These are phyloP conservation scores for Penicillium freii DNA, from an alignment of 2,329 filamentous ascomycete genomes.

Conservation along the genomic window DNA sequence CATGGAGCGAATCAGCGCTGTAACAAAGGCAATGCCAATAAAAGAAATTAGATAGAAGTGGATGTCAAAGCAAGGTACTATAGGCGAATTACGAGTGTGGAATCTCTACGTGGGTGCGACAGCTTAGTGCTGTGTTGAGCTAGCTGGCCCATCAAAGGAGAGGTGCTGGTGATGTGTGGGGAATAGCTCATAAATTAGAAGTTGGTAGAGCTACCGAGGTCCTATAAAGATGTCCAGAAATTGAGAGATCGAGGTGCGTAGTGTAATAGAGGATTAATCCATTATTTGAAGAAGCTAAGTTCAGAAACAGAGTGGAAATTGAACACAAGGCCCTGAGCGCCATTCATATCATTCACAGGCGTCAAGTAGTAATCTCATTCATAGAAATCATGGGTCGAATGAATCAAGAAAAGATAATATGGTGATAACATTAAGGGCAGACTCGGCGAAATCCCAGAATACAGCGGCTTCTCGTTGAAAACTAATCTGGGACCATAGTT, in stretches of 20 bases:
- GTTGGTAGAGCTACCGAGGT: not conserved
- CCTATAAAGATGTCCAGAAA: not conserved
- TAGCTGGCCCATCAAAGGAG: not conserved
- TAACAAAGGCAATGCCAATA: not conserved
- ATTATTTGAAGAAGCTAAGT: not conserved
- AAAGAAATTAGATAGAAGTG: not conserved
- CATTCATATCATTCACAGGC: not conserved
- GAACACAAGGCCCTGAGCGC: not conserved
- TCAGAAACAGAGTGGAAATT: not conserved
- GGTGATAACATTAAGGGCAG: not conserved
- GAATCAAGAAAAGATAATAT: not conserved
- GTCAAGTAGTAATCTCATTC: not conserved
- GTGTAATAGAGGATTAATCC: not conserved
- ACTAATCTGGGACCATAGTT: no score
- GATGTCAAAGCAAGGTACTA: not conserved
- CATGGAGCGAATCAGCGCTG: not conserved
- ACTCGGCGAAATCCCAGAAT: not conserved
- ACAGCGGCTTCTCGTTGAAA: not conserved
- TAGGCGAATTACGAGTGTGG: not conserved
- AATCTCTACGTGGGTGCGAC: not conserved
- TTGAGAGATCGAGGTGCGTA: not conserved
- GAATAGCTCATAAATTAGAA: not conserved
- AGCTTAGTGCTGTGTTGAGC: not conserved
- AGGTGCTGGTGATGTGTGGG: not conserved
- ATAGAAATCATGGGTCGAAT: no score